Evolutionary conservation across 768 basidiomycete genomes (phyloP).

Genomic region (Lyophyllum semitale): DNA sequence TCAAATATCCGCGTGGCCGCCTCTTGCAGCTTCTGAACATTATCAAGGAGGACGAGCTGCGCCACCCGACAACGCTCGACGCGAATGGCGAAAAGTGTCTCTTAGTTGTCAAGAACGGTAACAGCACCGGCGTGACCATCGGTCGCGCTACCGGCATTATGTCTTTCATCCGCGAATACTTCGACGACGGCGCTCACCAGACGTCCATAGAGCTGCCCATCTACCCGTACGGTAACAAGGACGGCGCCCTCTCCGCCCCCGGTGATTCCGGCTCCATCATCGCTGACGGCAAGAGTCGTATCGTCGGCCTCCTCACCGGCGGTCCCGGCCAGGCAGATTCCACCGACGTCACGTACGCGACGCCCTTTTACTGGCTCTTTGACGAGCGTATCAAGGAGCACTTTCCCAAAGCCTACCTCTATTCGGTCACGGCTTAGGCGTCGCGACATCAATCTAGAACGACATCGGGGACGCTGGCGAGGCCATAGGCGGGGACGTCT

Average conservation of each 20-base stretch:
- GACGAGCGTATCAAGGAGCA: slow-evolving; percentile 24
- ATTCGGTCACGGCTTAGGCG: too few relatives aligned
- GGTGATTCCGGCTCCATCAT: slow-evolving; percentile 41
- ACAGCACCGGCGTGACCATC: slow-evolving; percentile 29
- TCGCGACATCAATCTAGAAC: too few relatives aligned
- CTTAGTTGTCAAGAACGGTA: slow-evolving; percentile 36
- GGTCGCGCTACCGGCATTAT: slow-evolving; percentile 29
- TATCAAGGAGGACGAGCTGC: slow-evolving; percentile 29
- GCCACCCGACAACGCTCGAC: slow-evolving; percentile 26
- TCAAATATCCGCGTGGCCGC: slow-evolving; percentile 23
- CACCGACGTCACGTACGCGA: slow-evolving; percentile 35
- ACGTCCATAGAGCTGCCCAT: slow-evolving; percentile 32
- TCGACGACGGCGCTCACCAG: slow-evolving; percentile 3
- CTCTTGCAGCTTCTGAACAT: slow-evolving; percentile 26
- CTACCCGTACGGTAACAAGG: slow-evolving; percentile 23
- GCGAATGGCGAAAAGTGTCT: slow-evolving; percentile 25
- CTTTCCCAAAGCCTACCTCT: slow-evolving; percentile 24
- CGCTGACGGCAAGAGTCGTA: slow-evolving; percentile 29
- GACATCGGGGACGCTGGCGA: too few relatives aligned
- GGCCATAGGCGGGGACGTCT: too few relatives aligned
- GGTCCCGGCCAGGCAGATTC: slow-evolving; percentile 26
- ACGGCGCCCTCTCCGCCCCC: slow-evolving; percentile 28
- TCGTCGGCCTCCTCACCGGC: slow-evolving; percentile 34
- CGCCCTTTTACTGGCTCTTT: slow-evolving; percentile 31
- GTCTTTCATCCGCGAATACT: slow-evolving; percentile 27